These are phyloP conservation scores for Sporothrix euskadiensis DNA, from an alignment of 2,329 filamentous ascomycete genomes.

Conservation along the genomic window DNA sequence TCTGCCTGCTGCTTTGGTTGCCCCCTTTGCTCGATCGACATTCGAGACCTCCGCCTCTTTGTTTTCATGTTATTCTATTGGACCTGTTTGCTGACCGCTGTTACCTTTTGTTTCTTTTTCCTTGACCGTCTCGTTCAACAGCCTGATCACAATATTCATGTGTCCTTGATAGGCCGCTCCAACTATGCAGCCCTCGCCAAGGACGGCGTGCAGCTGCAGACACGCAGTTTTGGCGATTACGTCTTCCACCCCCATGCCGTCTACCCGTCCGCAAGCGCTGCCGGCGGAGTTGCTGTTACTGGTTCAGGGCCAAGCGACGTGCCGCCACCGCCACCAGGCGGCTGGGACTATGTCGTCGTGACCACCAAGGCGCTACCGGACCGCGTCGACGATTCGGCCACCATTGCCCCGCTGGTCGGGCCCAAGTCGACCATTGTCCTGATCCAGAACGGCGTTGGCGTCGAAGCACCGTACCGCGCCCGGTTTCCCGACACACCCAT, in stretches of 20 bases:
- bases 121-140: constrained; percentile 34
- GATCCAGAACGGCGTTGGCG: constrained; percentile 71
- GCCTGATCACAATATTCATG: constrained; percentile 54
- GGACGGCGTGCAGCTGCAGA: constrained; percentile 64
- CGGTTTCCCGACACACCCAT: constrained; percentile 63
- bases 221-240: constrained; percentile 67
- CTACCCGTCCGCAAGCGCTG: constrained; percentile 61
- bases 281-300: constrained; percentile 29
- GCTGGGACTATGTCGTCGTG: constrained; percentile 64
- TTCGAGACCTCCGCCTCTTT: not conserved
- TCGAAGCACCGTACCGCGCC: constrained; percentile 64
- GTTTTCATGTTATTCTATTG: not conserved
- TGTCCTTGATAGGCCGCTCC: constrained; percentile 71
- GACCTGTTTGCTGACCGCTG: constrained; percentile 7
- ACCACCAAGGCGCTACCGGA: constrained; percentile 71
- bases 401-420: constrained; percentile 61
- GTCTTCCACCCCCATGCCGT: constrained; percentile 61
- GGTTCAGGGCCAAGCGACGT: constrained; percentile 25
- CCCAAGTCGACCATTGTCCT: constrained; percentile 60
- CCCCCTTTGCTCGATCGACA: not conserved
- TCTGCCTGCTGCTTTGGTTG: not conserved
- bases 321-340: constrained; percentile 24
- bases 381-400: constrained; percentile 59
- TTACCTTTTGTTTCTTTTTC: not conserved
- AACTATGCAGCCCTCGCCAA: constrained; percentile 66